Evolutionary conservation across 257 asterid species (phyloP).

Genomic region (Forsythia suspensa): DNA sequence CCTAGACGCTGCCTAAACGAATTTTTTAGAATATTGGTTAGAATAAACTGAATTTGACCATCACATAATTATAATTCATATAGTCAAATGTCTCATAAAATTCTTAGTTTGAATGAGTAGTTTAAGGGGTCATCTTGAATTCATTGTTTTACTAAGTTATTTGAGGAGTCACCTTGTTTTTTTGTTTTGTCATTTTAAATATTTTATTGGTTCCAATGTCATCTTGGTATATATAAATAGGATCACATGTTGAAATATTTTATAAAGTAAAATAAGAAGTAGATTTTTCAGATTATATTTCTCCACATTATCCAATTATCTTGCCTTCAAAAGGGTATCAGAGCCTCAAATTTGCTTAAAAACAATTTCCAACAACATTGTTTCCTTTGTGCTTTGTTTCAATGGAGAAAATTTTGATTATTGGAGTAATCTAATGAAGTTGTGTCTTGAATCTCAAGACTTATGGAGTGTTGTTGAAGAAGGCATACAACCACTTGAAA

Average conservation of each 20-base stretch:
- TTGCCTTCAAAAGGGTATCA: not conserved
- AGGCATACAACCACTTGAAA: too few species aligned
- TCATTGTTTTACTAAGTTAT: too few species aligned
- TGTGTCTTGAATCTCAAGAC: conserved; percentile 18
- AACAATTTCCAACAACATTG: conserved; percentile 8
- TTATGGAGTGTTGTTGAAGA: not conserved
- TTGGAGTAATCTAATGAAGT: not conserved
- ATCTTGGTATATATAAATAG: too few species aligned
- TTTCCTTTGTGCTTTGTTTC: not conserved
- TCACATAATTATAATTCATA: not conserved
- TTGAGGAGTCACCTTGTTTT: not conserved
- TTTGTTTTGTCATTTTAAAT: not conserved
- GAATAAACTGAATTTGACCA: not conserved
- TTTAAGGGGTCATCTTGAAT: not conserved
- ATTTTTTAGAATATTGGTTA: not conserved
- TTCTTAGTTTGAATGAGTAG: not conserved
- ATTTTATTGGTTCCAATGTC: not conserved
- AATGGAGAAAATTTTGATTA: not conserved
- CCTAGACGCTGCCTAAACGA: too few species aligned
- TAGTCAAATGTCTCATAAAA: not conserved
- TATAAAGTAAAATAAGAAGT: too few species aligned
- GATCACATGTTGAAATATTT: not conserved
- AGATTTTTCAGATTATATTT: not conserved
- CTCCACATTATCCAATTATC: not conserved
- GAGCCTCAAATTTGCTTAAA: too few species aligned